These are phyloP conservation scores for Alternaria hordeiaustralica DNA, from an alignment of 2,329 filamentous ascomycete species.

Conservation along the genomic window DNA sequence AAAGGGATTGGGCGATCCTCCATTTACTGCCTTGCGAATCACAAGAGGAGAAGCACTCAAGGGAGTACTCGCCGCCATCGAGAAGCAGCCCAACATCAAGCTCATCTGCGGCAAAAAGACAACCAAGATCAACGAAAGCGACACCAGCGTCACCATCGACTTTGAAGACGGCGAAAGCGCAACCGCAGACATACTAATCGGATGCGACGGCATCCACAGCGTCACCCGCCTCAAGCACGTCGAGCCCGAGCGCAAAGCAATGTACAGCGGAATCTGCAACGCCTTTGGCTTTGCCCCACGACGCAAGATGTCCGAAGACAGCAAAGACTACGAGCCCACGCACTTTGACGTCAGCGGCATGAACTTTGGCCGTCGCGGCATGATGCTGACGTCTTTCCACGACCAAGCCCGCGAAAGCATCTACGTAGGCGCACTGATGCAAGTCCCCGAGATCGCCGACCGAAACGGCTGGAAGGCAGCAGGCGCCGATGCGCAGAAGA, in stretches of 20 bases:
- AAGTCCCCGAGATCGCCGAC: conserved; percentile 51
- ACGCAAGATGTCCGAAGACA: conserved; percentile 21
- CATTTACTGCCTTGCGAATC: conserved; percentile 54
- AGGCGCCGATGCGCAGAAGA: conserved; percentile 53
- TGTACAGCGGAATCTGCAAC: conserved; percentile 55
- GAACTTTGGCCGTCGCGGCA: conserved; percentile 55
- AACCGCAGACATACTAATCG: conserved; percentile 59
- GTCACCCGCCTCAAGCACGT: conserved; percentile 53
- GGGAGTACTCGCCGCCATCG: conserved; percentile 51
- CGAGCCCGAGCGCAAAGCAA: conserved; percentile 51
- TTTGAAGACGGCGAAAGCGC: conserved; percentile 55
- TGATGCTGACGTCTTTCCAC: conserved; percentile 54
- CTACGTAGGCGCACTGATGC: conserved; percentile 55
- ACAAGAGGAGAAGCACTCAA: conserved; percentile 54
- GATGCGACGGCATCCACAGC: conserved; percentile 62
- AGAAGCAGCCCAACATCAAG: conserved; percentile 50
- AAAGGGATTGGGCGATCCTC: conserved; percentile 53
- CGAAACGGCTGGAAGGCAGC: conserved; percentile 55
- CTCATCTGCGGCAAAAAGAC: conserved; percentile 54
- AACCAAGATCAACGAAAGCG: conserved; percentile 50
- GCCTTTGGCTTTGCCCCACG: conserved; percentile 55
- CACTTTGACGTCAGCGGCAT: conserved; percentile 52
- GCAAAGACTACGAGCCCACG: conserved; percentile 34
- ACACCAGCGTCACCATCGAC: conserved; percentile 50
- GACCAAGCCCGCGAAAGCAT: conserved; percentile 45